Evolutionary conservation across 495 filamentous ascomycete genomes (phyloP), one percentile per base, ranked within the genome.

Genomic region (Trichoderma gamsii): DNA sequence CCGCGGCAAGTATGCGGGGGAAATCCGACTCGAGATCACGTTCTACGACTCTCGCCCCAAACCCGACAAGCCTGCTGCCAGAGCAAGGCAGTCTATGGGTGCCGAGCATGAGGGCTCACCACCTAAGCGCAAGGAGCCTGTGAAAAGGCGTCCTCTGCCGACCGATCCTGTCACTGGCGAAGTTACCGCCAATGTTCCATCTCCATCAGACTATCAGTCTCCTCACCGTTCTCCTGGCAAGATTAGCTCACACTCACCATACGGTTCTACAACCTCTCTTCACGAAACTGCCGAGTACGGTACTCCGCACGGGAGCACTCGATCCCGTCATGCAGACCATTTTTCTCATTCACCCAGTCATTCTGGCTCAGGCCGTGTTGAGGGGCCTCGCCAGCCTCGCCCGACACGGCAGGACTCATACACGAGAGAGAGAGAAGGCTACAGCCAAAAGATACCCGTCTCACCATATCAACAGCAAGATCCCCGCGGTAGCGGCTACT

Each of bases 21-120:
- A 97, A 73, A 87, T 99, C 56, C 86, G 93, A 67, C 92, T 98
- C 51, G 95, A 99, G 76, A 88, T 97, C 77, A 98, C 95, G 32
- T 99, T 91, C 78, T 98, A 97, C 78, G 95, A 99, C 76, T 89
- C 85, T 44, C 87, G 94, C 16, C 88, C 92, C 43, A 92, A 92
- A 77, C 85, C 88, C 18, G 90, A 90, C 70, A 84, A 86, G 63
- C 73, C 82, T 23, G 83, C 79, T 43, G 84, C 85, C 66, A 85
- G 83, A 70, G 80, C 83, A 69, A 85, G 81, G 64, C 65, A 70
- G 0, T 70, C 71, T 66, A 67, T 73, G 23, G 73, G 72, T 4
- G 68, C 71, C 9, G 78, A 80, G 35, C 46, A 66, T 25, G 72
- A 69, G 67, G 73, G 71, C 38, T 69, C 71, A 23, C 66, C 75